A percentile compares a stretch with the other conserved stretches of the same genome.
These are phyloP conservation scores for Colletotrichum cordylinicola DNA, from an alignment of 2,329 filamentous ascomycete species.

Conservation along the genomic window DNA sequence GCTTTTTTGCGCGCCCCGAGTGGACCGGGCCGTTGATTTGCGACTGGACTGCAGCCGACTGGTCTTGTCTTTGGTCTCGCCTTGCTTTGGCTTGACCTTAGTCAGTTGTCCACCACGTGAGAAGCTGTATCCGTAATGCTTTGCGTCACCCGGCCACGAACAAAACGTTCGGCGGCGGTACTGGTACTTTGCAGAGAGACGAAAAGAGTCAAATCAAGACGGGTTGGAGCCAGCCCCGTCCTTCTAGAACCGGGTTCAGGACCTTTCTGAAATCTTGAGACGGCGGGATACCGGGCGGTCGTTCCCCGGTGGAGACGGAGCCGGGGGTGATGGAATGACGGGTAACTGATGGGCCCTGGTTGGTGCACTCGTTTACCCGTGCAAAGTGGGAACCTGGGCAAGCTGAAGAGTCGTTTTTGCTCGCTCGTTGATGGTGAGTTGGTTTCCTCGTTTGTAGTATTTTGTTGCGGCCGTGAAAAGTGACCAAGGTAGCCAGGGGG, in stretches of 20 bases:
- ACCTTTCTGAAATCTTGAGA: constrained; percentile 19
- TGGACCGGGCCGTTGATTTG: constrained; percentile 14
- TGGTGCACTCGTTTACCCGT: neutral
- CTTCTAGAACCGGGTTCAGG: constrained; percentile 18
- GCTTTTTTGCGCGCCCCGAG: neutral
- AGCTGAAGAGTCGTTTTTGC: neutral
- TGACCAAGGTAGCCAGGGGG: neutral
- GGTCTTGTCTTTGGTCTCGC: neutral
- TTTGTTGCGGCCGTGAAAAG: neutral
- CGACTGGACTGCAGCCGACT: neutral
- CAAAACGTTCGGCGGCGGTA: neutral
- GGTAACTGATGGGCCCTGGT: constrained; percentile 1
- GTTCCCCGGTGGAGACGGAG: constrained; percentile 17
- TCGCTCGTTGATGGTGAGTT: neutral
- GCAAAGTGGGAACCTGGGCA: neutral
- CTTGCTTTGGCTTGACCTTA: neutral
- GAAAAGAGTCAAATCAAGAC: constrained; percentile 1
- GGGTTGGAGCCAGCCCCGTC: constrained; percentile 2
- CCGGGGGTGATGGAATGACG: constrained; percentile 14
- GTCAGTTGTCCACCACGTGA: neutral
- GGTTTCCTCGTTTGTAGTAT: neutral
- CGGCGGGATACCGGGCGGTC: constrained; percentile 14
- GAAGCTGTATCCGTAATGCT: neutral
- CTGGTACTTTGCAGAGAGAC: neutral
- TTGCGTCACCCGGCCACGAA: neutral